Percentiles rank a stretch among this genome's conserved stretches.
phyloP scores from a whole-genome alignment of 179 eudicot genomes.

The Amaranthus tricolor region DNA sequence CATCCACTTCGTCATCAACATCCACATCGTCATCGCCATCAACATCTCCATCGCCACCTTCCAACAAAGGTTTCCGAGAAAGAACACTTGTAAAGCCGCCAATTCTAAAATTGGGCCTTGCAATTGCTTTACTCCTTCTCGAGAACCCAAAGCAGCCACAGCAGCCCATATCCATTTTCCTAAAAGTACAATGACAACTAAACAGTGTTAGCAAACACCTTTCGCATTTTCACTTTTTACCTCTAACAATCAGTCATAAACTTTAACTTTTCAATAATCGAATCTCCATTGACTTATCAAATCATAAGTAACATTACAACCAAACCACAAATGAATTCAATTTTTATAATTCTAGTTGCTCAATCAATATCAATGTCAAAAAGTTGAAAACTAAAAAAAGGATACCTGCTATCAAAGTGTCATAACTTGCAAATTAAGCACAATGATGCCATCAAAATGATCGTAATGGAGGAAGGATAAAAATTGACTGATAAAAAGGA shows the following conservation, averaged over 20 bases:
- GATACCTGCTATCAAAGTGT: constrained; percentile 16
- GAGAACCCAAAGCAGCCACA: constrained; percentile 90
- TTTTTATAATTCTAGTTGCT: no score
- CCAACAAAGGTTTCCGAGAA: constrained; percentile 51
- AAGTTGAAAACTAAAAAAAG: background rate
- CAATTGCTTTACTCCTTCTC: constrained; percentile 42
- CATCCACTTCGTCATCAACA: constrained; percentile 30
- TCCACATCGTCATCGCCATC: constrained; percentile 31
- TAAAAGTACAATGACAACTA: constrained; percentile 10
- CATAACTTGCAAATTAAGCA: constrained; percentile 21
- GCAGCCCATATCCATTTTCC: constrained; percentile 72
- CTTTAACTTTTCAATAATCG: background rate
- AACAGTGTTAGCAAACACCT: background rate
- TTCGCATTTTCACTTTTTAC: background rate
- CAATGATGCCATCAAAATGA: constrained; percentile 4
- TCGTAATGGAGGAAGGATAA: background rate
- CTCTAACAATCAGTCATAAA: background rate
- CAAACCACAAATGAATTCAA: no score
- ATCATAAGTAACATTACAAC: background rate
- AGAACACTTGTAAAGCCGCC: constrained; percentile 31
- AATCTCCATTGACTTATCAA: background rate
- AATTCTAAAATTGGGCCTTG: constrained; percentile 30
- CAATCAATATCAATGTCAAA: background rate
- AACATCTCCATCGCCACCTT: constrained; percentile 36
- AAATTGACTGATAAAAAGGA: background rate